A percentile compares a stretch with the other conserved stretches of the same genome.
Evolutionary conservation across 768 basidiomycete genomes (phyloP).

Genomic region (Thelephora ganbajun): DNA sequence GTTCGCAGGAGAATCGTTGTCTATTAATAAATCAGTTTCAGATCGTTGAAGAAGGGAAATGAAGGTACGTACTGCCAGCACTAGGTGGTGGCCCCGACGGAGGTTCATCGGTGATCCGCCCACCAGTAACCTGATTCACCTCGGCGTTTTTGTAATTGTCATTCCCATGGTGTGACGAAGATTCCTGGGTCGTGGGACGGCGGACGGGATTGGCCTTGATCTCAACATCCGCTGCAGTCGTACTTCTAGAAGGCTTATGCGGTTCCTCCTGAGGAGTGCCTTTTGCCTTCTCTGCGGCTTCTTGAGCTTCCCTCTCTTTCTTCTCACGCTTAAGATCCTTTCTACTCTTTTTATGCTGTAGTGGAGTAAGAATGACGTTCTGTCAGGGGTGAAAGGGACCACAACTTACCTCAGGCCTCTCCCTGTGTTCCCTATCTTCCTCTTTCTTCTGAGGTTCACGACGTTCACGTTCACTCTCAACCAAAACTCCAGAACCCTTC

Average conservation of each 20-base stretch:
- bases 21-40: too few relatives aligned
- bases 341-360: slow-evolving; percentile 30
- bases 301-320: slow-evolving; percentile 53
- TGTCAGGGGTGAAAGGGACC: slow-evolving; percentile 1
- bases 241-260: not conserved
- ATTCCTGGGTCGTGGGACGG: not conserved
- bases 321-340: slow-evolving; percentile 40
- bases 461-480: too few relatives aligned
- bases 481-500: too few relatives aligned
- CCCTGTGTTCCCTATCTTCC: too few relatives aligned
- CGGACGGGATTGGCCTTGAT: slow-evolving; percentile 6
- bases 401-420: slow-evolving; percentile 48
- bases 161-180: not conserved
- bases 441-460: slow-evolving; percentile 59
- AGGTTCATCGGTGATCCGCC: too few relatives aligned
- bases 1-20: too few relatives aligned
- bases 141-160: slow-evolving; percentile 13
- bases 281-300: slow-evolving; percentile 30
- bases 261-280: slow-evolving; percentile 7
- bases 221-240: slow-evolving; percentile 7
- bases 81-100: too few relatives aligned
- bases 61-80: too few relatives aligned
- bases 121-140: too few relatives aligned
- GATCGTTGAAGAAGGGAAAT: too few relatives aligned
- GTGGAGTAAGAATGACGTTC: slow-evolving; percentile 5